phyloP scores from a whole-genome alignment of 148 eudicot species.

The Cornus suecica region DNA sequence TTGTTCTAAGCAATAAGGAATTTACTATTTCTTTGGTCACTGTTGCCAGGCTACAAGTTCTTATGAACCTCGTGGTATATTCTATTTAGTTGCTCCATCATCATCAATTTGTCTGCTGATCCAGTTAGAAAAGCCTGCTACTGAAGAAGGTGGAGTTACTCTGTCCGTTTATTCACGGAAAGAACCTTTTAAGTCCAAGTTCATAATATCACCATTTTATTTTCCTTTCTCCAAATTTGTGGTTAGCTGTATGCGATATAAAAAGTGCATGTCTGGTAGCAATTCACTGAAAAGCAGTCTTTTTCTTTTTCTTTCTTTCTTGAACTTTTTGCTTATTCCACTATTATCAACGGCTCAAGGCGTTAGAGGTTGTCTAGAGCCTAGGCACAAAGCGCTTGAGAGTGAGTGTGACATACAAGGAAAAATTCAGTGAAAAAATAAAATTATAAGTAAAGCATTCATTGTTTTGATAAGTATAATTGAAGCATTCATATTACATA shows the following conservation, averaged over 20 bases:
- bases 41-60: conserved; percentile 60
- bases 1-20: neutral
- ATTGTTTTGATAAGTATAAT: too few species aligned
- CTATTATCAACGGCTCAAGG: too few species aligned
- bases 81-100: conserved; percentile 91
- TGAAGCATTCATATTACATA: too few species aligned
- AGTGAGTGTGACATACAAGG: too few species aligned
- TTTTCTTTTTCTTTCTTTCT: too few species aligned
- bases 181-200: conserved; percentile 71
- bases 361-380: too few species aligned
- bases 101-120: conserved; percentile 89
- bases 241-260: neutral
- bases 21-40: conserved; percentile 11
- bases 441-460: too few species aligned
- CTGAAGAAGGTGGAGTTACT: conserved; percentile 97
- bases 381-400: too few species aligned
- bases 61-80: conserved; percentile 72
- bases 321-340: too few species aligned
- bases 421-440: too few species aligned
- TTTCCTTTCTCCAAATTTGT: neutral
- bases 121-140: conserved; percentile 93
- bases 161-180: conserved; percentile 96
- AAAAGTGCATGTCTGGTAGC: neutral
- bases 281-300: neutral
- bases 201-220: conserved; percentile 5